Evolutionary conservation across 1,139 yeast genomes (phyloP).

Genomic region (Yarrowia galli): DNA sequence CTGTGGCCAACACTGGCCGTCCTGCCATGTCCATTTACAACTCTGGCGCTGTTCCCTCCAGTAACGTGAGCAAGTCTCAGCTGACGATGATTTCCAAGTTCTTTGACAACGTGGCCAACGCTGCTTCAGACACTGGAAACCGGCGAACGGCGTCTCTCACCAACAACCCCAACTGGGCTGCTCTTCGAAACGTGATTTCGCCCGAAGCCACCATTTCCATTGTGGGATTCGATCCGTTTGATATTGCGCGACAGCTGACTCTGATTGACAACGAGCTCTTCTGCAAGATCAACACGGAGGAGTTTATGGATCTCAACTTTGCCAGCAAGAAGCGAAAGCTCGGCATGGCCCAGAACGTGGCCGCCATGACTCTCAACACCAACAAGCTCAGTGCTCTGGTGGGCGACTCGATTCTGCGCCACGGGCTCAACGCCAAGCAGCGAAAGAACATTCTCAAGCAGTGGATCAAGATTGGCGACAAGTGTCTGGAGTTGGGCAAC

Average conservation of each 20-base stretch:
- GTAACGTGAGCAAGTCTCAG: constrained; percentile 32
- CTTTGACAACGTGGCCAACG: constrained; percentile 23
- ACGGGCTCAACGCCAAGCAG: constrained; percentile 55
- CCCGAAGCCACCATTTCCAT: constrained; percentile 46
- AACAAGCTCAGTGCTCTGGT: constrained; percentile 84
- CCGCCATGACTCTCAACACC: constrained; percentile 72
- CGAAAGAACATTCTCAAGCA: constrained; percentile 69
- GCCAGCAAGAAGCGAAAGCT: constrained; percentile 66
- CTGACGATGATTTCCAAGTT: constrained; percentile 33
- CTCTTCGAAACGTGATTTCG: constrained; percentile 28
- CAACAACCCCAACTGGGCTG: constrained; percentile 35
- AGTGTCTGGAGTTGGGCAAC: constrained; percentile 80
- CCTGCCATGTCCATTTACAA: constrained; percentile 29
- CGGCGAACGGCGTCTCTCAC: constrained; percentile 36
- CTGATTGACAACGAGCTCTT: constrained; percentile 78
- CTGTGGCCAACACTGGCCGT: constrained; percentile 32
- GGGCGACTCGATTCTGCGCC: constrained; percentile 66
- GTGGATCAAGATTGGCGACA: constrained; percentile 85
- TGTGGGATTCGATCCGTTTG: constrained; percentile 77
- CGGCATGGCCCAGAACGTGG: constrained; percentile 74
- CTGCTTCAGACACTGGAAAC: constrained; percentile 7
- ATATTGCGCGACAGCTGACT: constrained; percentile 85
- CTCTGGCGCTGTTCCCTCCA: constrained; percentile 25
- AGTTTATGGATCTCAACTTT: constrained; percentile 76
- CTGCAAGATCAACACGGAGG: constrained; percentile 71